Base-by-base conservation (phyloP, 352 stramenopile genomes). In the Saprolegnia parasitica region DNA sequence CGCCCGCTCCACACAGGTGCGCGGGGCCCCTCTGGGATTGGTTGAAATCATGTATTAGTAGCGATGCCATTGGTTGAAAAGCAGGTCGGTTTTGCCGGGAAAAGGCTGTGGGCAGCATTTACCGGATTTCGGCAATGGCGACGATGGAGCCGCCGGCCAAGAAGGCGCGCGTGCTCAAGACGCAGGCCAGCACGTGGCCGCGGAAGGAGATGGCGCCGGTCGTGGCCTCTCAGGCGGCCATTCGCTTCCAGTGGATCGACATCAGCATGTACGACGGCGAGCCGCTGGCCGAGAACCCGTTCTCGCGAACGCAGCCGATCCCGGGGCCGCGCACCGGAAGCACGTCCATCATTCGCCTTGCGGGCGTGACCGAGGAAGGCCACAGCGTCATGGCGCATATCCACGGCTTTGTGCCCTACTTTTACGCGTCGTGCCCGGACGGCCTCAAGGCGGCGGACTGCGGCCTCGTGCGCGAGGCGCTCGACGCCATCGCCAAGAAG, bases 391-490 rank as follows among this genome's bases (percentile, higher is more conserved):
- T 98, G 60, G 91, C 96, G 66, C 97, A 98, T 75, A 91, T 99
- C 35, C 97, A 99, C 74, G 97, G 97, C 35, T 98, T 99, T 56
- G 91, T 98, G 32, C 93, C 97, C 1, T 99, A 99, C 79, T 98
- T 97, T 65, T 99, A 98, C 77, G 96, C 81, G 55, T 84, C 72
- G 32, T 98, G 80, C 75, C 91, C 77, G 24, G 79, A 88, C 60
- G 74, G 78, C 40, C 87, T 91, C 35, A 75, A 93, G 65, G 77
- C 80, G 65, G 80, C 67, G 35, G 79, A 84, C 10, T 91, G 81
- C 40, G 84, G 83, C 13, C 76, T 87, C n/a, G 86, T 96, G 55
- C 82, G 86, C 26, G 74, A 76, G 52, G 80, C 80, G 8, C 72
- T 96, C 35, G 84, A 96, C 46, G 67, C 74, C 0, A 50, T 71